Evolutionary conservation across 2,329 filamentous ascomycete species (phyloP), one percentile per base, ranked within the genome.

Genomic region (Helotiales sp.): DNA sequence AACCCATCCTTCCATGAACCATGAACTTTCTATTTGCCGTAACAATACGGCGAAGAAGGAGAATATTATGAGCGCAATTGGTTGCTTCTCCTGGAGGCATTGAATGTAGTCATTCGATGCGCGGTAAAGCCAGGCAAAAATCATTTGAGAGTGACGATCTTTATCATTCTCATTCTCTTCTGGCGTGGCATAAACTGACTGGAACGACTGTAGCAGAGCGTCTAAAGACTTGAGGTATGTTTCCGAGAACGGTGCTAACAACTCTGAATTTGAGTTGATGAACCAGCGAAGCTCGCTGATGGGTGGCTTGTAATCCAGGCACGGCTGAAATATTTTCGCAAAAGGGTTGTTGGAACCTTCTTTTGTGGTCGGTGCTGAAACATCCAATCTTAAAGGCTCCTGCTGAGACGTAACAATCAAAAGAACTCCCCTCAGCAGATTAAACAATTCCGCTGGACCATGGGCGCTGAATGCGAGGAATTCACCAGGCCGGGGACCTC

Each of bases 1-100:
- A 6, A 50, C 47, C 47, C 47, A 50, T 50, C 47, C 47, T 30
- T 28, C 47, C 47, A 50, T 50, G 24, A 50, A 50, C 47, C 47
- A 50, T 50, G 28, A 24, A n/a, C 15, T 17, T 1, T 50, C 13
- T 50, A 22, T 13, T 13, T 50, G 24, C 3, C 24, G 47, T 17
- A 50, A 22, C 13, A 50, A 50, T 0, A 50, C 47, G 3, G 47
- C 47, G 22, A 50, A 50, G 24, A 50, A 30, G 10, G 47, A 15
- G 24, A 50, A 50, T 17, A 50, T 50, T 2, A 50, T 50, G 47
- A 50, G 47, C 28, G 47, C 47, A n/a, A 28, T 50, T 15, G 47
- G 24, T 17, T 50, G 47, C 24, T 50, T 50, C 3, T 50, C 47
- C 24, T 50, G 47, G 13, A 30, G 24, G 28, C 47, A 50, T 30